These are phyloP conservation scores for Arachnomyces sp. DNA, from an alignment of 2,329 filamentous ascomycete species.

Conservation along the genomic window DNA sequence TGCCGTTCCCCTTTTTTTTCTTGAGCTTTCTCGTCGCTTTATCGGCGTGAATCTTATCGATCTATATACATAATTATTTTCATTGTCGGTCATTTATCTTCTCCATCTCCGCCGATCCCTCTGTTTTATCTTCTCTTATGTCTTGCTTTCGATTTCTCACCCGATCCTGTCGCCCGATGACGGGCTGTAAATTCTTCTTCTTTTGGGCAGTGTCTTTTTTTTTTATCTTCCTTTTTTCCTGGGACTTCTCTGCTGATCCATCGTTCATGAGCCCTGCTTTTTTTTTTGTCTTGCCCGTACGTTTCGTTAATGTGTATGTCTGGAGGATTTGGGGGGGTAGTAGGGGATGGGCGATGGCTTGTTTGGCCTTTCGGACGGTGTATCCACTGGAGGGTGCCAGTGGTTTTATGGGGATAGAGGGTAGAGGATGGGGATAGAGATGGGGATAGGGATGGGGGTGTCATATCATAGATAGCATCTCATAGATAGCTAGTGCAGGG, in stretches of 20 bases:
- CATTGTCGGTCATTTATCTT: conserved; percentile 1
- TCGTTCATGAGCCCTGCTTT: conserved; percentile 8
- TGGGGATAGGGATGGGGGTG: no score
- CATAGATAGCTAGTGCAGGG: no score
- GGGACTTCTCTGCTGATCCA: conserved; percentile 5
- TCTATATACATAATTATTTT: background rate
- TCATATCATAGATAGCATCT: no score
- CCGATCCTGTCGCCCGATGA: conserved; percentile 10
- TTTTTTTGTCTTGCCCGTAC: conserved; percentile 18
- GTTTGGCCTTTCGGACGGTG: no score
- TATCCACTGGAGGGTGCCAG: no score
- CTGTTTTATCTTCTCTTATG: conserved; percentile 8
- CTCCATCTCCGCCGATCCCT: conserved; percentile 7
- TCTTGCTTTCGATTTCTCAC: conserved; percentile 13
- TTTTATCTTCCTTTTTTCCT: conserved; percentile 6
- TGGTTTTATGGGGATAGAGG: no score
- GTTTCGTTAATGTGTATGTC: background rate
- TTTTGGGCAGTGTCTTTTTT: conserved; percentile 11
- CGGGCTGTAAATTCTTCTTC: conserved; percentile 15
- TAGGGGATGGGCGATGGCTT: no score
- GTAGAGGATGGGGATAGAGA: no score
- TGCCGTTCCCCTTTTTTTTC: no score
- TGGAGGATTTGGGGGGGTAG: no score
- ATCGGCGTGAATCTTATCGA: no score
- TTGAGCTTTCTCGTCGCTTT: no score